These are phyloP conservation scores for Calonectria ilicicola DNA, from an alignment of 2,329 filamentous ascomycete genomes.

Conservation along the genomic window DNA sequence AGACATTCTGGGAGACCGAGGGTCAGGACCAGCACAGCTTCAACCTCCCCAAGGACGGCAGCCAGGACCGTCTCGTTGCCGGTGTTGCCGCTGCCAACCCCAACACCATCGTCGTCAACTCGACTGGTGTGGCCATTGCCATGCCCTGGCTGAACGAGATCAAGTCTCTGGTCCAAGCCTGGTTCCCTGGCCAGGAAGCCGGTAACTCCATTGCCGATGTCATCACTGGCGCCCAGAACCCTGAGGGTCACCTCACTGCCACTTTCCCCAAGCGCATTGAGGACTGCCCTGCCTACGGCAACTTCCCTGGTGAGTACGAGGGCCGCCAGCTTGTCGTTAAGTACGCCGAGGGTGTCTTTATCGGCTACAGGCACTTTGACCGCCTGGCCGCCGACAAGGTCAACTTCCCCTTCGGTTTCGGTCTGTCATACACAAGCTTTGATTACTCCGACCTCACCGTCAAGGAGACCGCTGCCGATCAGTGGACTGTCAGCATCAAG, in stretches of 20 bases:
- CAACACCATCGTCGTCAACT: slow-evolving; percentile 70
- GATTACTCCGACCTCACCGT: slow-evolving; percentile 44
- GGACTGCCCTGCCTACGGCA: slow-evolving; percentile 74
- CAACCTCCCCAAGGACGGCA: slow-evolving; percentile 23
- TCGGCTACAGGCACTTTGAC: slow-evolving; percentile 77
- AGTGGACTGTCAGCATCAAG: slow-evolving; percentile 53
- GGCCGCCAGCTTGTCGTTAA: slow-evolving; percentile 64
- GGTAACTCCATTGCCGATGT: slow-evolving; percentile 76
- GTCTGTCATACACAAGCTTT: slow-evolving; percentile 28
- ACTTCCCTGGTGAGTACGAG: slow-evolving; percentile 61
- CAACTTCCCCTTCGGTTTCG: slow-evolving; percentile 29
- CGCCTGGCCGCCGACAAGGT: slow-evolving; percentile 46
- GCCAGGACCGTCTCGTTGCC: slow-evolving; percentile 66
- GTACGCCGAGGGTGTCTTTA: slow-evolving; percentile 75
- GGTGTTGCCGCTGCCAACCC: slow-evolving; percentile 66
- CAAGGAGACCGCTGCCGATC: not conserved
- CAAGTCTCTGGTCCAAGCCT: slow-evolving; percentile 71
- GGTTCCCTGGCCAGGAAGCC: slow-evolving; percentile 76
- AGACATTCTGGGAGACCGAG: slow-evolving; percentile 26
- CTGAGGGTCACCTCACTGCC: slow-evolving; percentile 61
- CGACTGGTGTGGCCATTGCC: slow-evolving; percentile 70
- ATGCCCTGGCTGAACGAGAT: slow-evolving; percentile 67
- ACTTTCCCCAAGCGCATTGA: slow-evolving; percentile 69
- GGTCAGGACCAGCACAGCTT: slow-evolving; percentile 26
- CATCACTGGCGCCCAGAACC: slow-evolving; percentile 71